A percentile compares a stretch with the other conserved stretches of the same genome.
phyloP scores from a whole-genome alignment of 2,329 filamentous ascomycete species.

The Aspergillus sp. region DNA sequence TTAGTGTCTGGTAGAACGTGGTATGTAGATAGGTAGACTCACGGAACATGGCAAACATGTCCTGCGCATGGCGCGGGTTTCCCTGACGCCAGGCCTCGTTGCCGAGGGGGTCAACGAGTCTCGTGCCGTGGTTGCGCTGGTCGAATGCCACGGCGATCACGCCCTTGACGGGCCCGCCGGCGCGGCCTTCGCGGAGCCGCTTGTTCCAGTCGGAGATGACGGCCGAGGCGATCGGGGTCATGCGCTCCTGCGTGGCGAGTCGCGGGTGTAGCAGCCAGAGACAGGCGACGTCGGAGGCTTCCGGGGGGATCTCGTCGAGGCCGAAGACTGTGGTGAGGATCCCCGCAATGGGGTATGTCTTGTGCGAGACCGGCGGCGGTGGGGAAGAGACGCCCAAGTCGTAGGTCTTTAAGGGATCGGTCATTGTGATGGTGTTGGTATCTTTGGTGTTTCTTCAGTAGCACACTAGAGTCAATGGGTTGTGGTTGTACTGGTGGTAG shows the following conservation, averaged over 20 bases:
- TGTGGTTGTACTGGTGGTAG: background rate
- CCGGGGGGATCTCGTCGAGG: constrained; percentile 66
- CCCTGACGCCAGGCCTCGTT: constrained; percentile 79
- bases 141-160: constrained; percentile 85
- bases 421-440: constrained; percentile 23
- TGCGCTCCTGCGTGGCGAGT: constrained; percentile 66
- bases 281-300: constrained; percentile 62
- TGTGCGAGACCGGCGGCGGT: constrained; percentile 56
- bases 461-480: constrained; percentile 10
- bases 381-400: constrained; percentile 22
- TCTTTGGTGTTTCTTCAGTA: background rate
- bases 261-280: constrained; percentile 92
- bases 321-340: constrained; percentile 79
- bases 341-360: constrained; percentile 71
- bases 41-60: constrained; percentile 82
- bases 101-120: constrained; percentile 63
- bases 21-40: constrained; percentile 34
- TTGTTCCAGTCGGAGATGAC: constrained; percentile 68
- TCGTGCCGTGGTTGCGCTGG: constrained; percentile 84
- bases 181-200: constrained; percentile 31
- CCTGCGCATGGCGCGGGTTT: constrained; percentile 78
- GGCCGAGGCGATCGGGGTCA: constrained; percentile 71
- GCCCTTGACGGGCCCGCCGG: constrained; percentile 47
- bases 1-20: background rate
- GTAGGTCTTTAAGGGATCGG: constrained; percentile 35